Evolutionary conservation across 257 asterid genomes (phyloP).

Genomic region (Thymus mandschuricus): DNA sequence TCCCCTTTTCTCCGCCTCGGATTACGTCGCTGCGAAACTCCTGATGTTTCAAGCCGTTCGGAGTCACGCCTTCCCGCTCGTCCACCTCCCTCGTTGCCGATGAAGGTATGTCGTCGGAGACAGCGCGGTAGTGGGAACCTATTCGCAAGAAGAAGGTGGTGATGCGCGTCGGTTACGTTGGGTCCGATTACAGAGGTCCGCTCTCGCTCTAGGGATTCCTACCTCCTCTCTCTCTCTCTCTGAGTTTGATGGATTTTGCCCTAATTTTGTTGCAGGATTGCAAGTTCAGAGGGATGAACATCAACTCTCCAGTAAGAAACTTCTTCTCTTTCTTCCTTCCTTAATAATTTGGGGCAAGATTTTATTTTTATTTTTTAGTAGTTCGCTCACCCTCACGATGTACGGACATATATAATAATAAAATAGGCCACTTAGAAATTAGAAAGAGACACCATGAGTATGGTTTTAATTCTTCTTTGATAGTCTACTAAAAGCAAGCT

Average conservation of each 20-base stretch:
- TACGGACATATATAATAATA: no score
- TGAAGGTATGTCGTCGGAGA: conserved; percentile 29
- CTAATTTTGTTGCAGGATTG: conserved; percentile 57
- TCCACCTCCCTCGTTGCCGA: conserved; percentile 34
- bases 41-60: conserved; percentile 29
- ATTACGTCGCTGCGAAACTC: conserved; percentile 30
- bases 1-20: conserved; percentile 41
- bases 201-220: not conserved
- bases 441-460: no score
- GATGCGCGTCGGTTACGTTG: conserved; percentile 96
- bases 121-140: conserved; percentile 64
- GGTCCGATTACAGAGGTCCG: conserved; percentile 83
- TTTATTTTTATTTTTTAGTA: not conserved
- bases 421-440: no score
- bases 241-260: not conserved
- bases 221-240: not conserved
- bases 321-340: not conserved
- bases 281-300: conserved; percentile 83
- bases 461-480: no score
- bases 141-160: conserved; percentile 92
- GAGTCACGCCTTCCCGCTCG: conserved; percentile 31
- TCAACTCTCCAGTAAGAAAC: conserved; percentile 60
- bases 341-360: not conserved
- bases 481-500: no score
- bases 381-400: no score